Evolutionary conservation across 345 rosid species (phyloP), one percentile per base, ranked within the genome.

Genomic region (Corchorus olitorius): DNA sequence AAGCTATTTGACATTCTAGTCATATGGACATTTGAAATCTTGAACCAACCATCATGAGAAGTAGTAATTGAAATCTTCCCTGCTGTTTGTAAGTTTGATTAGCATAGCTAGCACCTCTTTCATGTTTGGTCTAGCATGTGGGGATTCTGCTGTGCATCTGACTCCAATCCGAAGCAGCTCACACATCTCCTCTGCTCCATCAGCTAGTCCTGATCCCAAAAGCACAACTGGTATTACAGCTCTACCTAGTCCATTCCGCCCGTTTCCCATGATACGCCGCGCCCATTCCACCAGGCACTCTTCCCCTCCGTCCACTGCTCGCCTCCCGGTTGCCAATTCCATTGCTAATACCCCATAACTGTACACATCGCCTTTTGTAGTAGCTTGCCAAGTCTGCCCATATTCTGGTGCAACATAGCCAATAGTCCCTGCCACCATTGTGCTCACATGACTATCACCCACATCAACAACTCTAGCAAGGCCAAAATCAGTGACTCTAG

Each of bases 331-430:
- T 0, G 99, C 98, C 46, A 95, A 81, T 60, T 95, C 99, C 99
- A 95, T 93, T 15, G 81, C 78, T 77, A 95, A 55, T 4, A 95
- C 94, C 6, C 99, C 99, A 34, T 85, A 95, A 65, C 99, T 95
- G 72, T 93, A 95, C 67, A 95, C 99, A 56, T 95, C 99, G 4
- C 99, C 99, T 77, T 92, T 93, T 4, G 94, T 92, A 4, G 99
- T 95, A 4, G 98, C 98, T 33, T 87, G 90, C 93, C 97, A 93
- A 12, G 95, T 93, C 76, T 93, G 99, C 49, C 99, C 96, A 41
- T 95, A 95, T 82, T 95, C 98, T 0, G 99, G 99, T 27, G 98
- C 99, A 33, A 95, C 98, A 61, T 95, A 95, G 6, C 99, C 98
- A 0, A 95, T 72, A 2, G 99, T 95, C 15, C 99, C 99, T 0